Evolutionary conservation across 1,139 yeast species (phyloP).

Genomic region (Ashbya aceris): DNA sequence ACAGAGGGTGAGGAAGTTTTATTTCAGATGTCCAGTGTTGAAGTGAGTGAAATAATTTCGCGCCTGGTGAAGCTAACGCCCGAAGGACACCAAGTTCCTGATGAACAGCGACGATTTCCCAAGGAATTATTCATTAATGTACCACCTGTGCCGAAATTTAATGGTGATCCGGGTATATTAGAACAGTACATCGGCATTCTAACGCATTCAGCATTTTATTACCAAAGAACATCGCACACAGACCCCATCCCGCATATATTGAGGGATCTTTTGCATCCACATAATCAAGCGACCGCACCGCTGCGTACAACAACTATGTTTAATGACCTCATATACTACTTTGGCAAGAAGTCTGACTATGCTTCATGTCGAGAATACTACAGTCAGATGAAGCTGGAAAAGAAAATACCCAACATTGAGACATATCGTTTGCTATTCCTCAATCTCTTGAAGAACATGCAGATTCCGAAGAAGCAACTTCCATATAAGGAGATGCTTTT

Average conservation of each 20-base stretch:
- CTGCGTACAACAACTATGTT: constrained; percentile 32
- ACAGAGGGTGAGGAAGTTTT: constrained; percentile 10
- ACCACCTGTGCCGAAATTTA: constrained; percentile 30
- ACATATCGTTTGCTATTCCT: constrained; percentile 37
- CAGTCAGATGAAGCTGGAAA: constrained; percentile 33
- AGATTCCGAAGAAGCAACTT: constrained; percentile 25
- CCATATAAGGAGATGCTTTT: constrained; percentile 28
- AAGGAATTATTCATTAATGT: constrained; percentile 26
- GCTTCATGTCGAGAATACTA: constrained; percentile 37
- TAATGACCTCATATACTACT: constrained; percentile 38
- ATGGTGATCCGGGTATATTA: constrained; percentile 21
- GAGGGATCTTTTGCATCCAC: constrained; percentile 34
- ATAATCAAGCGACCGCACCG: constrained; percentile 30
- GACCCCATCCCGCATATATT: constrained; percentile 31
- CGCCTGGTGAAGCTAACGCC: constrained; percentile 16
- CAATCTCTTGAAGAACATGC: constrained; percentile 21
- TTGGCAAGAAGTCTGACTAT: constrained; percentile 32
- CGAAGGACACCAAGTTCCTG: constrained; percentile 3
- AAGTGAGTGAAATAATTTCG: constrained; percentile 18
- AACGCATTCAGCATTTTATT: constrained; percentile 31
- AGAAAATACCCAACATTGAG: constrained; percentile 32
- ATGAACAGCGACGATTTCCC: constrained; percentile 9
- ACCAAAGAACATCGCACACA: constrained; percentile 27
- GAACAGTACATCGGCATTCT: constrained; percentile 29
- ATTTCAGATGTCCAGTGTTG: constrained; percentile 7